Base-by-base conservation (phyloP, 2,329 filamentous ascomycete genomes). In the Clathrospora elynae region DNA sequence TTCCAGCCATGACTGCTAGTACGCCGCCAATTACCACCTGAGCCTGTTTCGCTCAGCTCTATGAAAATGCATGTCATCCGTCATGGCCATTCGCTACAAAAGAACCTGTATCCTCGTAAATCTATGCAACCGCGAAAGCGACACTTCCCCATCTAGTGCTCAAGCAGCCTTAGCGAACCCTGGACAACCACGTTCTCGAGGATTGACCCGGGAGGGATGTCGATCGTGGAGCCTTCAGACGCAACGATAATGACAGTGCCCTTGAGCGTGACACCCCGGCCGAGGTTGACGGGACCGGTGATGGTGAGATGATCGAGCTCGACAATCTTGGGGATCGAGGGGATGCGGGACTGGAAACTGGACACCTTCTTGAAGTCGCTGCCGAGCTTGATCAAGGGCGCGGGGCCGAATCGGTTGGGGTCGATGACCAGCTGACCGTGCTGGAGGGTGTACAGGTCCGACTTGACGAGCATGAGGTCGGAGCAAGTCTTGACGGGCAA, bases 311-410 rank as follows among this genome's bases (percentile, higher is more conserved):
- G 93, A 68, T 95, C 89, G 34, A 93, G 83, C 78, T 95, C 89
- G 57, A 93, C 84, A 62, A 95, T 91, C 81, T 89, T 91, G 67
- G 89, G 89, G 64, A 95, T 95, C 54, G 86, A 90, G 8, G 87
- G 81, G 60, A 95, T 91, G 70, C 86, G 86, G 75, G 89, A 86
- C 78, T 90, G 86, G 82, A 95, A 95, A 78, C 90, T 93, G 1
- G 92, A 97, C 25, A 99, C 93, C 85, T 99, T 99, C 87, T 99
- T 99, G 85, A 99, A 99, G 81, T 99, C 93, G 67, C 85, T 85
- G 63, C 93, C 93, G 40, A 99, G 87, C 87, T 99, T 99, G 82
- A 99, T 99, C 61, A 99, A 82, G 43, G 93, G 93, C 34, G 93
- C 92, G 61, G 93, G 91, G 57, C 93, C 93, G 74, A 99, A 97